A percentile compares a stretch with the other conserved stretches of the same genome.
phyloP scores from a whole-genome alignment of 805 yeast species.

The Lachancea meyersii region DNA sequence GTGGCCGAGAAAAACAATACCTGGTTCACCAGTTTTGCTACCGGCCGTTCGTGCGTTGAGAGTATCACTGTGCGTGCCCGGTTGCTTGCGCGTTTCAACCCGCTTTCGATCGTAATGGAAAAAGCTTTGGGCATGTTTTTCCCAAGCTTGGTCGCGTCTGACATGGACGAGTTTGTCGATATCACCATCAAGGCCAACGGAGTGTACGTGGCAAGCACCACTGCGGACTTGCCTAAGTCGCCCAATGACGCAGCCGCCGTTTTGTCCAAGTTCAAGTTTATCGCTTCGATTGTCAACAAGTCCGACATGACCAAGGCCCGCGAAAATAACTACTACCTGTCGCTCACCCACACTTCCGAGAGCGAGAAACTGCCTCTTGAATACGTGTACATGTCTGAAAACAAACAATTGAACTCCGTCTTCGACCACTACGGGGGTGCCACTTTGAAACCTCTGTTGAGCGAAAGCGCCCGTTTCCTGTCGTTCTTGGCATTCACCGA shows the following conservation, averaged over 20 bases:
- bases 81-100: conserved; percentile 74
- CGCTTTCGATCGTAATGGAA: conserved; percentile 63
- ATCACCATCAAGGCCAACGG: conserved; percentile 52
- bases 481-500: conserved; percentile 78
- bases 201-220: conserved; percentile 22
- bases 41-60: conserved; percentile 79
- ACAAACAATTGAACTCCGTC: conserved; percentile 68
- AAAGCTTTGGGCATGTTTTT: conserved; percentile 50
- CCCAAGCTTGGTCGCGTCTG: conserved; percentile 48
- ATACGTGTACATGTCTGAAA: conserved; percentile 86
- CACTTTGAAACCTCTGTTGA: conserved; percentile 42
- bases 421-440: conserved; percentile 40
- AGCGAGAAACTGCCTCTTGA: conserved; percentile 61
- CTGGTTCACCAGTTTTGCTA: conserved; percentile 59
- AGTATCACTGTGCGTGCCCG: conserved; percentile 54
- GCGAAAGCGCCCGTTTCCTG: conserved; percentile 42
- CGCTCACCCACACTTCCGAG: conserved; percentile 78
- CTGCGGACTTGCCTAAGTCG: conserved; percentile 23
- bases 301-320: conserved; percentile 72
- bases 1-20: conserved; percentile 32
- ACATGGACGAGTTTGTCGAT: conserved; percentile 47
- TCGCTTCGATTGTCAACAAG: conserved; percentile 82
- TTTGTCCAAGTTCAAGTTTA: conserved; percentile 43
- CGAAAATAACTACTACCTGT: conserved; percentile 69
- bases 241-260: conserved; percentile 40